phyloP scores from a whole-genome alignment of 768 basidiomycete species.

The Mycena leptocephala region DNA sequence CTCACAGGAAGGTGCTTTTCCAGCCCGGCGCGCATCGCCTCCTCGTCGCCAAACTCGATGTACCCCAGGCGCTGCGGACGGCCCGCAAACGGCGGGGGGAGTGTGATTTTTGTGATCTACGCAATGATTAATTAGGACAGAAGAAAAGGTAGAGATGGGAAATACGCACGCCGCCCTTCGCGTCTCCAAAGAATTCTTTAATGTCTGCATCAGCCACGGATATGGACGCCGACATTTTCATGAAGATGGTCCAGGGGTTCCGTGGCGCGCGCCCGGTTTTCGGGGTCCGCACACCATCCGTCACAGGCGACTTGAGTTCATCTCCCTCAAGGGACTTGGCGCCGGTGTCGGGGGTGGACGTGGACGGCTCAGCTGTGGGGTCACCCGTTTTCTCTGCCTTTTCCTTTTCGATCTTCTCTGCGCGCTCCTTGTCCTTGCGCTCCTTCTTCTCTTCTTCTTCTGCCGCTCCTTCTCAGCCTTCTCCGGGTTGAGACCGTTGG shows the following conservation, averaged over 20 bases:
- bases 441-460: conserved; percentile 67
- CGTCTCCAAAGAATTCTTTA: conserved; percentile 84
- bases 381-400: conserved; percentile 57
- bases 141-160: not conserved
- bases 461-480: conserved; percentile 76
- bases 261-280: conserved; percentile 74
- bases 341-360: conserved; percentile 47
- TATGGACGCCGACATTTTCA: conserved; percentile 70
- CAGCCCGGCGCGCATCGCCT: conserved; percentile 85
- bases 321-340: conserved; percentile 42
- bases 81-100: conserved; percentile 65
- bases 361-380: conserved; percentile 39
- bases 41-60: conserved; percentile 93
- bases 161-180: conserved; percentile 75
- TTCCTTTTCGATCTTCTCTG: conserved; percentile 59
- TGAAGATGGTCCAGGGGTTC: conserved; percentile 90
- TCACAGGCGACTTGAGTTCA: conserved; percentile 69
- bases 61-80: conserved; percentile 79
- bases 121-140: not conserved
- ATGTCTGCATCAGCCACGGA: conserved; percentile 76
- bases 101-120: conserved; percentile 80
- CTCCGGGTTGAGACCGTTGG: conserved; percentile 61
- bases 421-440: conserved; percentile 63
- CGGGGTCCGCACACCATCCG: conserved; percentile 79
- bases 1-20: conserved; percentile 82